These are phyloP conservation scores for Orbilia ellipsospora DNA, from an alignment of 2,329 filamentous ascomycete genomes.

Conservation along the genomic window DNA sequence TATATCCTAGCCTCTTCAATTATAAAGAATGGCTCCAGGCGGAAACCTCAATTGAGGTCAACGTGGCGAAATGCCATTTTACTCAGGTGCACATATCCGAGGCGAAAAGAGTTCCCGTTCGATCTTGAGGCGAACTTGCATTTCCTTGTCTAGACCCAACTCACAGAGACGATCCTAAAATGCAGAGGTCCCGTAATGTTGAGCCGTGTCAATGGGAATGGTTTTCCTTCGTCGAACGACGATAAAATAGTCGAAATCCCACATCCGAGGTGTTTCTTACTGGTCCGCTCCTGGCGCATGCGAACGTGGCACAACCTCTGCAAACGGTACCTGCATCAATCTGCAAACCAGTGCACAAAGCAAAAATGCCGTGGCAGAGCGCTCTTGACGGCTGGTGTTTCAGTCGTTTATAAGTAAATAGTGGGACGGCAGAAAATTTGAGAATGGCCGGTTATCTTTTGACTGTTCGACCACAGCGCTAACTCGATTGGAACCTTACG, in stretches of 20 bases:
- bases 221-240: conserved; percentile 7
- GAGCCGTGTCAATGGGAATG: background rate
- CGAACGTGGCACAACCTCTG: conserved; percentile 52
- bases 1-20: background rate
- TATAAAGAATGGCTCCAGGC: too few relatives aligned
- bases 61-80: too few relatives aligned
- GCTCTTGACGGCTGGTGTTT: conserved; percentile 24
- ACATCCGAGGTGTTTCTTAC: conserved; percentile 16
- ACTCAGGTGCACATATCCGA: too few relatives aligned
- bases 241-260: conserved; percentile 35
- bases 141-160: too few relatives aligned
- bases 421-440: background rate
- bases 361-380: conserved; percentile 23
- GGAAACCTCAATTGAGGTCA: too few relatives aligned
- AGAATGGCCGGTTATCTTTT: conserved; percentile 50
- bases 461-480: background rate
- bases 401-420: background rate
- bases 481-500: background rate
- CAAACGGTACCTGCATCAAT: conserved; percentile 54
- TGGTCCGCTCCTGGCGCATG: conserved; percentile 29
- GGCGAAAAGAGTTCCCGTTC: too few relatives aligned
- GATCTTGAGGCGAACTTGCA: too few relatives aligned
- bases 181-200: too few relatives aligned
- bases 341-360: conserved; percentile 14
- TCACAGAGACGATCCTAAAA: too few relatives aligned